phyloP scores from a whole-genome alignment of 768 basidiomycete species.

The Agrocybe pediades region DNA sequence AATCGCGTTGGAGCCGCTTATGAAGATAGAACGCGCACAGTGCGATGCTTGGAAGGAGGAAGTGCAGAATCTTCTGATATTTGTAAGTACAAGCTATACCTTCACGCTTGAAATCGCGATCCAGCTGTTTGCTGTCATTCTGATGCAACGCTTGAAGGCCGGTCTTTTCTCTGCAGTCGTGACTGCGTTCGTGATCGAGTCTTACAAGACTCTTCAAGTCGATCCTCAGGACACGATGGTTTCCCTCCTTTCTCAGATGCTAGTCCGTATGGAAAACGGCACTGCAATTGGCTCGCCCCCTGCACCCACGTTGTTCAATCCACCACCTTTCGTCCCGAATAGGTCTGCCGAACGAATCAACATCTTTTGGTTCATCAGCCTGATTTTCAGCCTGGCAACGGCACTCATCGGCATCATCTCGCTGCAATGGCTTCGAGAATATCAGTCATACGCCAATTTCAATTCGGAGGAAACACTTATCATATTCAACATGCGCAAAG shows the following conservation, averaged over 20 bases:
- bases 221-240: background rate
- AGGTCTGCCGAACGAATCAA: background rate
- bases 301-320: background rate
- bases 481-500: background rate
- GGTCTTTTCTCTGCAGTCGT: constrained; percentile 2
- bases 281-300: background rate
- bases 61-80: constrained; percentile 5
- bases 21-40: background rate
- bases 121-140: background rate
- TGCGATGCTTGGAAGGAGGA: constrained; percentile 5
- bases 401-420: background rate
- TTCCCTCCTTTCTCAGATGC: background rate
- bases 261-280: background rate
- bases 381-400: background rate
- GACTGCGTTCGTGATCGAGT: background rate
- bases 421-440: constrained; percentile 3
- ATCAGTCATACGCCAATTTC: background rate
- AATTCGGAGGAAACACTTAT: background rate
- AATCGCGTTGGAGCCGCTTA: background rate
- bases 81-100: too few relatives aligned
- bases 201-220: background rate
- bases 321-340: background rate
- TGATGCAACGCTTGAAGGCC: background rate
- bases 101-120: background rate
- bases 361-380: constrained; percentile 1